Percentiles rank a stretch among this genome's conserved stretches.
phyloP scores from a whole-genome alignment of 176 grass and related monocot genomes.

The Lolium multiflorum region DNA sequence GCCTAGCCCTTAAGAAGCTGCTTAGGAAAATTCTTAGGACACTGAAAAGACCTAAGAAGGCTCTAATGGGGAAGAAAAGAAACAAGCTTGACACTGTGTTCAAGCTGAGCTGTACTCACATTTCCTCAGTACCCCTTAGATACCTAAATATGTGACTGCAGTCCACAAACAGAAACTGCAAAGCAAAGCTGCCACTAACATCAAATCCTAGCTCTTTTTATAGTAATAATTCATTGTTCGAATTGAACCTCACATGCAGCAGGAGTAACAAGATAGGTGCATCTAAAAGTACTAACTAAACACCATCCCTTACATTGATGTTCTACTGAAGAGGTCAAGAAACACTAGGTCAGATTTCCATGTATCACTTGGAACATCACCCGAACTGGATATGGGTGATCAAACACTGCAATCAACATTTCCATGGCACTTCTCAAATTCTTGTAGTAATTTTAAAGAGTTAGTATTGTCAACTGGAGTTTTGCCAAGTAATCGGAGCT shows the following conservation, averaged over 20 bases:
- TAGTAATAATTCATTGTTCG: too few relatives aligned
- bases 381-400: background rate
- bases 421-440: background rate
- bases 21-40: background rate
- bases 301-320: background rate
- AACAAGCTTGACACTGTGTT: background rate
- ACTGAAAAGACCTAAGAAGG: background rate
- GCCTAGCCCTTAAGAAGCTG: background rate
- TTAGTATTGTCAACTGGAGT: background rate
- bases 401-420: slow-evolving; percentile 22
- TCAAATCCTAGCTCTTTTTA: too few relatives aligned
- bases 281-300: background rate
- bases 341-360: background rate
- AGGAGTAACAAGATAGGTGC: background rate
- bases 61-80: slow-evolving; percentile 7
- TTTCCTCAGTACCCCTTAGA: too few relatives aligned
- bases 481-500: background rate
- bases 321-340: background rate
- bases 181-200: too few relatives aligned
- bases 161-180: too few relatives aligned
- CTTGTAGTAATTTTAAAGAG: background rate
- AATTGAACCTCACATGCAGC: slow-evolving; percentile 2
- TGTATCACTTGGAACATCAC: background rate
- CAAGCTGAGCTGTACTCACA: background rate
- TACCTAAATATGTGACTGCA: too few relatives aligned